Evolutionary conservation across 257 asterid genomes (phyloP).

Genomic region (Solanum rostratum): DNA sequence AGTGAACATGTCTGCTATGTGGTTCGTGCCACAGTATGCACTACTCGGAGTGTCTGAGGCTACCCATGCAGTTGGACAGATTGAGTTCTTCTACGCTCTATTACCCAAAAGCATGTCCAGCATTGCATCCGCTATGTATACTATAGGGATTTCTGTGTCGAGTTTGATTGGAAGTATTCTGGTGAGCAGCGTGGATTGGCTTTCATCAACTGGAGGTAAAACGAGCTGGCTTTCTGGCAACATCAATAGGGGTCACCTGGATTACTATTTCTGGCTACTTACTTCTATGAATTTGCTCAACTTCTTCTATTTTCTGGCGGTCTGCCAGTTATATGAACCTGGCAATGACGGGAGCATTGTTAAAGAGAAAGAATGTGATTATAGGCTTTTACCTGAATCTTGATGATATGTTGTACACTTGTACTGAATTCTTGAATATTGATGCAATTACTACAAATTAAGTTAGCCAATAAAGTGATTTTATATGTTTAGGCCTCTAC

Average conservation of each 20-base stretch:
- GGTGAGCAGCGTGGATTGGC: slow-evolving; percentile 1
- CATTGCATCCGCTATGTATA: slow-evolving; percentile 1
- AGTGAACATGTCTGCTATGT: slow-evolving; percentile 14
- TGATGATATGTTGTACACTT: too few relatives aligned
- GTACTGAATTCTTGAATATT: too few relatives aligned
- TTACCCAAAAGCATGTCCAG: slow-evolving; percentile 16
- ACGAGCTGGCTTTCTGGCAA: slow-evolving; percentile 11
- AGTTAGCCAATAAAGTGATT: not conserved
- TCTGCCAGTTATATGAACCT: not conserved
- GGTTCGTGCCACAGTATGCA: slow-evolving; percentile 11
- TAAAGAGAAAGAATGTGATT: too few relatives aligned
- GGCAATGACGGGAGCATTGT: not conserved
- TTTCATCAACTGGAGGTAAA: not conserved
- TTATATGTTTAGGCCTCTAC: not conserved
- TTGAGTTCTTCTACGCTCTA: slow-evolving; percentile 8
- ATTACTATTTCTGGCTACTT: slow-evolving; percentile 14
- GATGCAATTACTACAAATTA: too few relatives aligned
- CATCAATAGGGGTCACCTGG: slow-evolving; percentile 12
- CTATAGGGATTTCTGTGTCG: not conserved
- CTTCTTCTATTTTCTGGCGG: not conserved
- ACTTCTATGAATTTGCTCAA: not conserved
- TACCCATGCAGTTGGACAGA: slow-evolving; percentile 2
- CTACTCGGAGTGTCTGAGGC: slow-evolving; percentile 11
- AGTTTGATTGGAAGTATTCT: not conserved
- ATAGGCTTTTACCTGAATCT: too few relatives aligned